Percentiles rank a stretch among this genome's conserved stretches.
Evolutionary conservation across 495 filamentous ascomycete genomes (phyloP).

Genomic region (Aspergillus affinis): DNA sequence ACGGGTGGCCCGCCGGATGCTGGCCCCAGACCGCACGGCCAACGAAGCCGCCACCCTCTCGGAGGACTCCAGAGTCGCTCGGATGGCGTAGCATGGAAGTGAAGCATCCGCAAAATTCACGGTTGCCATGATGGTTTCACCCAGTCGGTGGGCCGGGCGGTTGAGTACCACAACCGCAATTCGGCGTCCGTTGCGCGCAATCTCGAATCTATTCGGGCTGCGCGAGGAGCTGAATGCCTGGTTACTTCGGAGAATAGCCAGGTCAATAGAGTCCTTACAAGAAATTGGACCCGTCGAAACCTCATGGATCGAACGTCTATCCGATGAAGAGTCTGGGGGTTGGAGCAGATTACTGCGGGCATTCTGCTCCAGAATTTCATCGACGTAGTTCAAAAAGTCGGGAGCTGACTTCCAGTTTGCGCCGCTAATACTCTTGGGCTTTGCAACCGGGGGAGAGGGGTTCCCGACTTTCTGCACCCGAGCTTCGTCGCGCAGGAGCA

Average conservation of each 20-base stretch:
- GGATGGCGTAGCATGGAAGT: constrained; percentile 76
- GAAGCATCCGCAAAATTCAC: constrained; percentile 76
- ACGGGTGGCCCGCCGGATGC: constrained; percentile 80
- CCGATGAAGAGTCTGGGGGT: constrained; percentile 69
- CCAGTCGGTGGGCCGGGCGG: constrained; percentile 86
- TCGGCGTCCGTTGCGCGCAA: constrained; percentile 79
- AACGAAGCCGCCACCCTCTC: constrained; percentile 76
- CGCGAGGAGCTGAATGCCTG: constrained; percentile 56
- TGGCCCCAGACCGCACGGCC: constrained; percentile 79
- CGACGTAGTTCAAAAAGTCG: constrained; percentile 76
- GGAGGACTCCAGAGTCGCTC: constrained; percentile 71
- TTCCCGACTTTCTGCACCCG: constrained; percentile 39
- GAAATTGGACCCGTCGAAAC: constrained; percentile 39
- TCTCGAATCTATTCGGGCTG: constrained; percentile 86
- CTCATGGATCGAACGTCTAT: constrained; percentile 50
- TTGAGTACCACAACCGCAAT: constrained; percentile 87
- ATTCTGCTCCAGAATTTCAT: constrained; percentile 67
- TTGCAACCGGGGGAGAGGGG: constrained; percentile 20
- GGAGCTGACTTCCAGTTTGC: constrained; percentile 39
- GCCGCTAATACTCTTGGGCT: constrained; percentile 41
- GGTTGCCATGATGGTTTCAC: constrained; percentile 77
- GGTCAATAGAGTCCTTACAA: constrained; percentile 83
- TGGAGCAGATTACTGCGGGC: constrained; percentile 52
- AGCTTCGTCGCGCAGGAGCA: constrained; percentile 84
- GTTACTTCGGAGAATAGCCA: constrained; percentile 83